A percentile compares a stretch with the other conserved stretches of the same genome.
phyloP scores from a whole-genome alignment of 768 basidiomycete species.

The Holtermanniella nyarrowii region DNA sequence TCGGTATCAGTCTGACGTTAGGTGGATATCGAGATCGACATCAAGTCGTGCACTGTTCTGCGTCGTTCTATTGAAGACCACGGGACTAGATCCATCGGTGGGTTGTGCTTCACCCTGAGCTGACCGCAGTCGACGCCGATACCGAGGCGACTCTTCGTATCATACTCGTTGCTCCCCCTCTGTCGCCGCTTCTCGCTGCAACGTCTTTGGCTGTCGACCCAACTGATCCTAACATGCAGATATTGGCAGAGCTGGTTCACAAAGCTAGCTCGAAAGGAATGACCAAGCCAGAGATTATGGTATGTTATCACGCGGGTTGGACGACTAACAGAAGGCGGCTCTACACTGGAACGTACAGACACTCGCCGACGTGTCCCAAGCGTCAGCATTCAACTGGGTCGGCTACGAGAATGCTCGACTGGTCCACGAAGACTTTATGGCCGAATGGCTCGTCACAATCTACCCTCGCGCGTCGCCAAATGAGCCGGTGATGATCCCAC shows the following conservation, averaged over 20 bases:
- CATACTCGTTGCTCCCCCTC: neutral
- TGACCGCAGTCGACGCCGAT: constrained; percentile 21
- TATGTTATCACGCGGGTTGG: constrained; percentile 6
- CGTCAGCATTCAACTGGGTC: constrained; percentile 18
- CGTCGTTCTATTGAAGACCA: constrained; percentile 63
- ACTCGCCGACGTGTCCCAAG: constrained; percentile 5
- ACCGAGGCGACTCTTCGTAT: neutral
- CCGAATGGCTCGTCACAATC: constrained; percentile 9
- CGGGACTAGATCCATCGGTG: constrained; percentile 40
- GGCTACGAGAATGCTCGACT: constrained; percentile 31
- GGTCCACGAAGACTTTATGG: constrained; percentile 5
- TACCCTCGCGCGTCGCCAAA: neutral
- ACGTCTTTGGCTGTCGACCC: neutral
- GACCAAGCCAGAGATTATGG: constrained; percentile 12
- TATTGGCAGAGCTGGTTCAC: constrained; percentile 8
- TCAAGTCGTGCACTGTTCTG: constrained; percentile 51
- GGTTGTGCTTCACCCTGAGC: neutral
- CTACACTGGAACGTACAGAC: no score
- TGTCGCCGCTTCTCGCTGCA: neutral
- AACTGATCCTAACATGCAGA: neutral
- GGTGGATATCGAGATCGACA: constrained; percentile 67
- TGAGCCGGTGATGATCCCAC: constrained; percentile 1
- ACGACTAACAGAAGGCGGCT: neutral
- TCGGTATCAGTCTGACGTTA: constrained; percentile 30
- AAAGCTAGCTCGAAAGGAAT: constrained; percentile 21